Percentiles rank a stretch among this genome's conserved stretches.
These are phyloP conservation scores for Suillus hirtellus DNA, from an alignment of 768 basidiomycete genomes.

Conservation along the genomic window DNA sequence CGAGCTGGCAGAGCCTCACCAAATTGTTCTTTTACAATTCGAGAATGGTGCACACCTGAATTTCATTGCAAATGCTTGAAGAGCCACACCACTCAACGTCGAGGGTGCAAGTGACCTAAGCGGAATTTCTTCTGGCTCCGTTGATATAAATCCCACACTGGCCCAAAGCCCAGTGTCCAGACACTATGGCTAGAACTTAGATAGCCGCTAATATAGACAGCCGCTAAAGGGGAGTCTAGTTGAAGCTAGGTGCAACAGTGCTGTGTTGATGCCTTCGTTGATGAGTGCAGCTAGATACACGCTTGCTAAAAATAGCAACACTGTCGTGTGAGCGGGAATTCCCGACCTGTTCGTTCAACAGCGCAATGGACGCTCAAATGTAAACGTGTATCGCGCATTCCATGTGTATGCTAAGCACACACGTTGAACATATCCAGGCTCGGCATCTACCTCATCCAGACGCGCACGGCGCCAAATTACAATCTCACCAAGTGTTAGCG, in stretches of 20 bases:
- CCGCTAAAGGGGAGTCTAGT: neutral
- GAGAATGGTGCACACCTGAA: conserved; percentile 28
- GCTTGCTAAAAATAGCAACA: neutral
- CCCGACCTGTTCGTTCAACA: neutral
- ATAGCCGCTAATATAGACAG: neutral
- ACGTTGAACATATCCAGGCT: neutral
- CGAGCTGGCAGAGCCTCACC: conserved; percentile 44
- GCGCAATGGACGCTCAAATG: neutral
- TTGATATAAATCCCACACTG: conserved; percentile 9
- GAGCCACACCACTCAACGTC: neutral
- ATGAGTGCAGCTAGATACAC: neutral
- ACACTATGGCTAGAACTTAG: neutral
- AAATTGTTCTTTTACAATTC: no score
- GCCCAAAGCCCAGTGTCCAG: conserved; percentile 1
- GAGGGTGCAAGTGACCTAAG: conserved; percentile 17
- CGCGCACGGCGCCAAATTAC: neutral
- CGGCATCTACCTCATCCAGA: neutral
- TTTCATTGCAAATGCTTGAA: conserved; percentile 31
- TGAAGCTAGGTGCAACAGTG: neutral
- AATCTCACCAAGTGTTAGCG: neutral
- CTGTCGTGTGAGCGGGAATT: neutral
- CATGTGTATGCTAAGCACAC: neutral
- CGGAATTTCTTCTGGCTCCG: conserved; percentile 28
- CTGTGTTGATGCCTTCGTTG: neutral
- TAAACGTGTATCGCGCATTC: neutral